Evolutionary conservation across 1,139 yeast species (phyloP).

Genomic region (Sugiyamaella xylanicola): DNA sequence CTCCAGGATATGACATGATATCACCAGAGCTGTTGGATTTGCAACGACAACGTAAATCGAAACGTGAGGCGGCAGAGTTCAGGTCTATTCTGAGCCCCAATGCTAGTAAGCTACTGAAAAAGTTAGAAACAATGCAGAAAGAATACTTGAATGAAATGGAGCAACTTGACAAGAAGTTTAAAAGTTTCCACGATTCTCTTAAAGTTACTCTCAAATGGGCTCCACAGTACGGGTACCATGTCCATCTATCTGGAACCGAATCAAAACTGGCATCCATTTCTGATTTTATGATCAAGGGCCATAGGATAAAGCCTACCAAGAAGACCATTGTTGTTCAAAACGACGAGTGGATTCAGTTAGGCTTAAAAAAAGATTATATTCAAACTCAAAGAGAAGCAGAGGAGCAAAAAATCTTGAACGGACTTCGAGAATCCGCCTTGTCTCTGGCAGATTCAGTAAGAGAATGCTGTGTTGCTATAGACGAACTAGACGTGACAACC

Average conservation of each 20-base stretch:
- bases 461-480: slow-evolving; percentile 52
- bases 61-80: slow-evolving; percentile 28
- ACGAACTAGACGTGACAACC: slow-evolving; percentile 68
- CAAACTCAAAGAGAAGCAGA: slow-evolving; percentile 38
- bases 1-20: slow-evolving; percentile 21
- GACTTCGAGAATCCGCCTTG: slow-evolving; percentile 48
- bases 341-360: slow-evolving; percentile 38
- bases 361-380: slow-evolving; percentile 36
- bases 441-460: slow-evolving; percentile 49
- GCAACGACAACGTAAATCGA: slow-evolving; percentile 18
- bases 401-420: slow-evolving; percentile 52
- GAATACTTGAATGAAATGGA: slow-evolving; percentile 28
- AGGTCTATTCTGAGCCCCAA: slow-evolving; percentile 29
- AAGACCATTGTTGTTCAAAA: slow-evolving; percentile 32
- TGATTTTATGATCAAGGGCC: slow-evolving; percentile 26
- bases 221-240: slow-evolving; percentile 41
- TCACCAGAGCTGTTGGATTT: slow-evolving; percentile 18
- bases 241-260: slow-evolving; percentile 27
- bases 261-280: slow-evolving; percentile 12
- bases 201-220: slow-evolving; percentile 41
- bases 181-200: slow-evolving; percentile 23
- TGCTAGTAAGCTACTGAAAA: slow-evolving; percentile 33
- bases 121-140: slow-evolving; percentile 31
- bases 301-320: slow-evolving; percentile 34
- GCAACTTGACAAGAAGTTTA: slow-evolving; percentile 31